These are phyloP conservation scores for Sclerotinia glacialis DNA, from an alignment of 2,329 filamentous ascomycete species.

Conservation along the genomic window DNA sequence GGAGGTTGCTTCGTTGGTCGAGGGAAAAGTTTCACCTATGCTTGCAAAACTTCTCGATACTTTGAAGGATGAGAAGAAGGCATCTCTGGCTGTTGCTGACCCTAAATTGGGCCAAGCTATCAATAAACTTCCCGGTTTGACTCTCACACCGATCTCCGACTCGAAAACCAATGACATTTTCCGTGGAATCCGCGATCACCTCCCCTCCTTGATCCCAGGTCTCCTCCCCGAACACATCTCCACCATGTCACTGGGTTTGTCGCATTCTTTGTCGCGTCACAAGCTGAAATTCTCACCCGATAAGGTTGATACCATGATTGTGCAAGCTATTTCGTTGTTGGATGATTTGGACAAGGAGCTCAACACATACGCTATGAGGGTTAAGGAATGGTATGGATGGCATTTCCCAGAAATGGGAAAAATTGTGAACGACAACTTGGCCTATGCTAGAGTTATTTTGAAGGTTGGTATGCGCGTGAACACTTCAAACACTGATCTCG, in stretches of 20 bases:
- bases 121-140: conserved; percentile 83
- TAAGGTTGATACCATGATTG: conserved; percentile 99
- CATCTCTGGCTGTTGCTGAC: conserved; percentile 89
- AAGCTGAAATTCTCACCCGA: conserved; percentile 98
- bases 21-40: conserved; percentile 92
- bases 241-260: conserved; percentile 93
- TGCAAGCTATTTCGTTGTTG: conserved; percentile 89
- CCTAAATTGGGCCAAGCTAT: conserved; percentile 89
- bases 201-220: conserved; percentile 86
- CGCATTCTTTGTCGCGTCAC: conserved; percentile 93
- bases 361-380: conserved; percentile 97
- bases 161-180: conserved; percentile 83
- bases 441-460: conserved; percentile 85
- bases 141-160: conserved; percentile 80
- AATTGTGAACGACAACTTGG: conserved; percentile 95
- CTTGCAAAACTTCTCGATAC: conserved; percentile 78
- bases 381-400: conserved; percentile 99
- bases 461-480: conserved; percentile 86
- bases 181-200: conserved; percentile 87
- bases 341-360: conserved; percentile 98
- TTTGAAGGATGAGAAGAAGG: conserved; percentile 97
- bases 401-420: conserved; percentile 98
- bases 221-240: conserved; percentile 81
- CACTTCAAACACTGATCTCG: conserved; percentile 72
- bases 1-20: conserved; percentile 82